Percentiles rank a stretch among this genome's conserved stretches.
phyloP scores from a whole-genome alignment of 1,139 yeast species.

The Pneumocystis canis region DNA sequence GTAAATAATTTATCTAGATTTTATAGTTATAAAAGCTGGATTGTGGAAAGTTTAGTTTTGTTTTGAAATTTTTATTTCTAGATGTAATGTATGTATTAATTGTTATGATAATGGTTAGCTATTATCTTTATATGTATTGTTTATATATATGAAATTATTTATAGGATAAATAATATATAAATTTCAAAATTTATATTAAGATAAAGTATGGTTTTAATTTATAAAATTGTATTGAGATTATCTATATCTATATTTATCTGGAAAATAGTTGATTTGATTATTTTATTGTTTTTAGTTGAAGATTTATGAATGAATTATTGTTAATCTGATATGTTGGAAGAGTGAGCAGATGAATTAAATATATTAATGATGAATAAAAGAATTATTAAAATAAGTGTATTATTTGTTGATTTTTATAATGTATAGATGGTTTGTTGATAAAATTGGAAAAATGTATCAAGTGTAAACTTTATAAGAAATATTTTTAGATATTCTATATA shows the following conservation, averaged over 20 bases:
- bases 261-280: constrained; percentile 92
- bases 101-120: constrained; percentile 53
- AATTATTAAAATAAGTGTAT: constrained; percentile 75
- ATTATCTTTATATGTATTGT: constrained; percentile 85
- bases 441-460: too few species aligned
- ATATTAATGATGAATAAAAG: constrained; percentile 62
- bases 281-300: constrained; percentile 85
- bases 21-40: constrained; percentile 74
- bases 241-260: constrained; percentile 61
- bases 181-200: constrained; percentile 86
- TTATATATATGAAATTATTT: constrained; percentile 78
- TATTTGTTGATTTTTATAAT: constrained; percentile 87
- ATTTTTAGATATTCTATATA: constrained; percentile 70
- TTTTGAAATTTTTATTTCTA: constrained; percentile 86
- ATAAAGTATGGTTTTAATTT: constrained; percentile 58
- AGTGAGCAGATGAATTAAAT: constrained; percentile 66
- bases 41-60: constrained; percentile 90
- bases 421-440: too few species aligned
- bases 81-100: constrained; percentile 89
- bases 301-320: constrained; percentile 79
- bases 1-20: constrained; percentile 40
- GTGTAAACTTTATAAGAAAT: constrained; percentile 65
- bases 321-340: constrained; percentile 76
- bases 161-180: constrained; percentile 39
- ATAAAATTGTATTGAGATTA: neutral